phyloP scores from a whole-genome alignment of 495 filamentous ascomycete species.

The Sordaria brevicollis region DNA sequence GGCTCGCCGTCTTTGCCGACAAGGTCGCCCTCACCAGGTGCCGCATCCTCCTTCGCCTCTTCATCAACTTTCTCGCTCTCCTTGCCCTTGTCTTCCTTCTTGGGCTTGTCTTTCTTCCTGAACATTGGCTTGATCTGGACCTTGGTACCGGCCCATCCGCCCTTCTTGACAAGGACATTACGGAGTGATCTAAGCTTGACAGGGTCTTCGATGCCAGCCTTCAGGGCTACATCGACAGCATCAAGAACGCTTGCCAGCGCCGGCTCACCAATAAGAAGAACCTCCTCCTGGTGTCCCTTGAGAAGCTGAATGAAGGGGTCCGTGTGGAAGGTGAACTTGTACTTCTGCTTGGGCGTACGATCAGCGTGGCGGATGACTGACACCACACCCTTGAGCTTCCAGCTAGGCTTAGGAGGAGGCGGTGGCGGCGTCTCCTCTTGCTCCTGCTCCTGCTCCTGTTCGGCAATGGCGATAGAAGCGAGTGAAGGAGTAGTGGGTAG shows the following conservation, averaged over 20 bases:
- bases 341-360: conserved; percentile 96
- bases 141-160: conserved; percentile 88
- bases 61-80: conserved; percentile 13
- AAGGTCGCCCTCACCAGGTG: not conserved
- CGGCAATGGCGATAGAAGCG: not conserved
- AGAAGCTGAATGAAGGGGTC: conserved; percentile 91
- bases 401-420: conserved; percentile 86
- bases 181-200: conserved; percentile 75
- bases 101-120: conserved; percentile 57
- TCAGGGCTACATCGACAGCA: conserved; percentile 70
- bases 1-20: conserved; percentile 5
- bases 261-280: conserved; percentile 82
- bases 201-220: conserved; percentile 69
- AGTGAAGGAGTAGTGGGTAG: conserved; percentile 31
- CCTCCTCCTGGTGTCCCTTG: conserved; percentile 91
- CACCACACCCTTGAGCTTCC: conserved; percentile 98
- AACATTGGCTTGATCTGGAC: conserved; percentile 99
- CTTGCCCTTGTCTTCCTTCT: conserved; percentile 33
- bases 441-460: conserved; percentile 6
- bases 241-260: conserved; percentile 81
- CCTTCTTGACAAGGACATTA: conserved; percentile 82
- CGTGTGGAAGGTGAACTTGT: conserved; percentile 97
- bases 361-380: conserved; percentile 93
- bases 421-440: conserved; percentile 45
- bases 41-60: conserved; percentile 1